Percentiles rank a stretch among this genome's conserved stretches.
phyloP scores from a whole-genome alignment of 371 early-diverging fungal genomes.

The Mortierella sp. region DNA sequence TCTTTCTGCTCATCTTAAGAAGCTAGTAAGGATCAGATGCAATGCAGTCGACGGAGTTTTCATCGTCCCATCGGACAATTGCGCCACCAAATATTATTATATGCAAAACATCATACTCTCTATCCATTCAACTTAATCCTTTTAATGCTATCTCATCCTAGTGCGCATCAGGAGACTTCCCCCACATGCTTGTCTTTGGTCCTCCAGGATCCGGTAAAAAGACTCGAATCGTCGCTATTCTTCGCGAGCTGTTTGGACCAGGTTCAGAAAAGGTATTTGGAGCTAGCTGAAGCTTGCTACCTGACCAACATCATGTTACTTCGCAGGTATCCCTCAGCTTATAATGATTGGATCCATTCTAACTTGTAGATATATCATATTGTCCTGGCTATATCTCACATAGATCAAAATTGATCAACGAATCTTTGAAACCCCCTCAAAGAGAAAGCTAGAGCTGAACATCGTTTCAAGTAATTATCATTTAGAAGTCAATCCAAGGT shows the following conservation, averaged over 20 bases:
- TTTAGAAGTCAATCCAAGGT: conserved; percentile 94
- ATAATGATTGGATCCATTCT: neutral
- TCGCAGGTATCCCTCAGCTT: neutral
- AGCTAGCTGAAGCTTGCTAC: neutral
- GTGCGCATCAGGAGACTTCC: conserved; percentile 88
- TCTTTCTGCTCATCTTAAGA: conserved; percentile 79
- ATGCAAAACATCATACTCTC: neutral
- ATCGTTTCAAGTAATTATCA: conserved; percentile 94
- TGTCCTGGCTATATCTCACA: neutral
- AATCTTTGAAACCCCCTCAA: conserved; percentile 85
- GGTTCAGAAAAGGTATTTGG: conserved; percentile 90
- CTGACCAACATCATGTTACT: neutral
- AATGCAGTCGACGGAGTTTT: neutral
- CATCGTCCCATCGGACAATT: neutral
- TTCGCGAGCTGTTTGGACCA: conserved; percentile 92
- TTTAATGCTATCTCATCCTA: conserved; percentile 34
- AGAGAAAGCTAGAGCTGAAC: conserved; percentile 86
- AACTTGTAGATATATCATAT: neutral
- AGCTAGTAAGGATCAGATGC: conserved; percentile 72
- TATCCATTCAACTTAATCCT: neutral
- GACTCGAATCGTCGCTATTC: conserved; percentile 90
- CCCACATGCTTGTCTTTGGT: conserved; percentile 98
- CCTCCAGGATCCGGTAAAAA: conserved; percentile 98
- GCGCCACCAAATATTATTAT: conserved; percentile 22
- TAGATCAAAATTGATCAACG: conserved; percentile 93